Conservation (phyloP, 78 protist genomes). For the Cavenderia fasciculata region DNA sequence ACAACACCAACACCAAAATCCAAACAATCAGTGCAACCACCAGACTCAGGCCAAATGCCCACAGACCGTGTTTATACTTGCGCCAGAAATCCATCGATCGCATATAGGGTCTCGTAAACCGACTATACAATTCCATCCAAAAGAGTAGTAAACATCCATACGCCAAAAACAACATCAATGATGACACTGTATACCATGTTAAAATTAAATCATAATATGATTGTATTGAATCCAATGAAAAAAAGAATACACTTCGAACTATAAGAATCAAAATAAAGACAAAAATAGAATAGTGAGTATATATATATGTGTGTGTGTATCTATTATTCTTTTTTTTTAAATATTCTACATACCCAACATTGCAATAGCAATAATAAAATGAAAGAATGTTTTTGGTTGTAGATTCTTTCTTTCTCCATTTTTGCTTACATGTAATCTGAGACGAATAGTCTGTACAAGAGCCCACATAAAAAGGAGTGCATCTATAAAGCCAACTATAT, state of each 20-base stretch:
- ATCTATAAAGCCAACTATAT: conserved; percentile 58
- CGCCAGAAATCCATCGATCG: conserved; percentile 49
- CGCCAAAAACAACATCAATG: conserved; percentile 40
- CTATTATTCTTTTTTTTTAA: background rate
- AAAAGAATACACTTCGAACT: conserved; percentile 70
- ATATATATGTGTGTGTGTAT: background rate
- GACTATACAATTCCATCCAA: conserved; percentile 57
- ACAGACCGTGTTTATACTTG: conserved; percentile 23
- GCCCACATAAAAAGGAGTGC: conserved; percentile 28
- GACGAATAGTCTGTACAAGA: conserved; percentile 36
- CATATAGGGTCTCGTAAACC: conserved; percentile 47
- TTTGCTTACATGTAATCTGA: conserved; percentile 13
- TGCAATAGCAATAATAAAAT: conserved; percentile 56
- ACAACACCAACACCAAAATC: conserved; percentile 3
- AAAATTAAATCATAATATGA: too few relatives aligned
- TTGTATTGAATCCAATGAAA: conserved; percentile 4
- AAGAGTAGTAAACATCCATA: conserved; percentile 66
- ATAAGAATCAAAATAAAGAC: background rate
- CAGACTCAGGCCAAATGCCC: background rate
- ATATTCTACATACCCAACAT: conserved; percentile 61
- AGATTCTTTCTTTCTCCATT: too few relatives aligned
- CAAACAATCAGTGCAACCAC: background rate
- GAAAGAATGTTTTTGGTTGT: conserved; percentile 54
- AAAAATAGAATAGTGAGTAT: background rate
- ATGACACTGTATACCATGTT: conserved; percentile 45